Conservation (phyloP, 1,284 basidiomycete species). For the Papiliotrema fonsecae region DNA sequence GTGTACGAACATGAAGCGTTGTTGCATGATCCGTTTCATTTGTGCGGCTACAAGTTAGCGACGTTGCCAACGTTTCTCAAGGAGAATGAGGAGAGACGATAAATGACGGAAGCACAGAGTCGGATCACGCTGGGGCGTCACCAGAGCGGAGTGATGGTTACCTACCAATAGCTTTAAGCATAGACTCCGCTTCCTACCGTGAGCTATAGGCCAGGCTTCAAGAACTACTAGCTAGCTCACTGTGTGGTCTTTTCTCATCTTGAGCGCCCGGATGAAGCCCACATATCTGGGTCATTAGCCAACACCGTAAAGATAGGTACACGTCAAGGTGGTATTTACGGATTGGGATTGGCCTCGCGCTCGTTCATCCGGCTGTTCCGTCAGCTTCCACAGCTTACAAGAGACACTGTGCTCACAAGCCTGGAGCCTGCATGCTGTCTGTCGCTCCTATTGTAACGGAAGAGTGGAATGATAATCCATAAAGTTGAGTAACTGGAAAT, state of each 20-base stretch:
- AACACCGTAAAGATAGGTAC: neutral
- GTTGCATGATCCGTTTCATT: constrained; percentile 44
- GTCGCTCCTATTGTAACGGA: no score
- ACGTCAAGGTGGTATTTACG: constrained; percentile 7
- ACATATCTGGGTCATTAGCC: constrained; percentile 28
- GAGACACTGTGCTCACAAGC: constrained; percentile 10
- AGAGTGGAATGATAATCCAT: no score
- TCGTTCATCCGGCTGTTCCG: constrained; percentile 25
- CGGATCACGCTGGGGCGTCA: neutral
- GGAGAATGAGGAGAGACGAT: no score
- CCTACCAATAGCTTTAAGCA: constrained; percentile 45
- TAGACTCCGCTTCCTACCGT: constrained; percentile 37
- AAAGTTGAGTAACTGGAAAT: no score
- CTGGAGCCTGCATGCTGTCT: constrained; percentile 9
- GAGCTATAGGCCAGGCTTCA: no score
- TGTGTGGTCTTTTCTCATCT: constrained; percentile 25
- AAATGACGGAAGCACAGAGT: no score
- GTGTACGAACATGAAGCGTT: constrained; percentile 41
- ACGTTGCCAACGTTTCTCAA: no score
- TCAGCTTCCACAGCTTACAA: neutral
- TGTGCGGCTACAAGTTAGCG: constrained; percentile 24
- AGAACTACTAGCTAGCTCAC: constrained; percentile 17
- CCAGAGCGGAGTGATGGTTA: neutral
- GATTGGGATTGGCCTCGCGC: constrained; percentile 29
- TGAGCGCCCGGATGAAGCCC: constrained; percentile 39